Percentiles rank a stretch among this genome's conserved stretches.
Conservation (phyloP, 164 flowering plant species). For the grape (Vitis vinifera) region DNA sequence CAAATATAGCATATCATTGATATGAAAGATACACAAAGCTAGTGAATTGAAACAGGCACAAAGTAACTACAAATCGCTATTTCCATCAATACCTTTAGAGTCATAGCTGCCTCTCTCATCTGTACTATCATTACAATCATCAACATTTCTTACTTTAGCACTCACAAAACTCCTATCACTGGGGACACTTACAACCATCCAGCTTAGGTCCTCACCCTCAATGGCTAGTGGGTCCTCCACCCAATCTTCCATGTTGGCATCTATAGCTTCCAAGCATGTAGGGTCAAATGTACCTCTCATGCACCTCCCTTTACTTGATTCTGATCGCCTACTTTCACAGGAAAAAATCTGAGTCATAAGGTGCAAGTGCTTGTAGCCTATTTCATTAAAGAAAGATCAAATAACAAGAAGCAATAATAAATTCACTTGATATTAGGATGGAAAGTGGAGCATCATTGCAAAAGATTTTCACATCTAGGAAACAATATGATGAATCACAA, state of each 20-base stretch:
- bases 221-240: slow-evolving; percentile 16
- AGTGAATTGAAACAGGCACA: not conserved
- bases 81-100: slow-evolving; percentile 12
- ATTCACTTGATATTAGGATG: not conserved
- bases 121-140: slow-evolving; percentile 12
- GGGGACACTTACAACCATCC: slow-evolving; percentile 16
- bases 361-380: too few species aligned
- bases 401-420: not conserved
- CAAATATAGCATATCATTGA: not conserved
- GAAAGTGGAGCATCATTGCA: not conserved
- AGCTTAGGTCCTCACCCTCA: slow-evolving; percentile 13
- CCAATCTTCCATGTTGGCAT: slow-evolving; percentile 23
- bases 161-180: slow-evolving; percentile 2
- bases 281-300: slow-evolving; percentile 15
- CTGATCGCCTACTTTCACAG: slow-evolving; percentile 13
- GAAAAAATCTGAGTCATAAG: not conserved
- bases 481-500: not conserved
- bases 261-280: slow-evolving; percentile 19
- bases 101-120: slow-evolving; percentile 16
- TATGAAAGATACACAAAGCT: not conserved
- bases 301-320: slow-evolving; percentile 5
- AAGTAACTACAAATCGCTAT: slow-evolving; percentile 13
- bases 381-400: not conserved
- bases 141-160: not conserved
- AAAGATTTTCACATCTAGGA: not conserved